Evolutionary conservation across 805 yeast species (phyloP), one percentile per base, ranked within the genome.

Genomic region (Ogataea ganodermae): DNA sequence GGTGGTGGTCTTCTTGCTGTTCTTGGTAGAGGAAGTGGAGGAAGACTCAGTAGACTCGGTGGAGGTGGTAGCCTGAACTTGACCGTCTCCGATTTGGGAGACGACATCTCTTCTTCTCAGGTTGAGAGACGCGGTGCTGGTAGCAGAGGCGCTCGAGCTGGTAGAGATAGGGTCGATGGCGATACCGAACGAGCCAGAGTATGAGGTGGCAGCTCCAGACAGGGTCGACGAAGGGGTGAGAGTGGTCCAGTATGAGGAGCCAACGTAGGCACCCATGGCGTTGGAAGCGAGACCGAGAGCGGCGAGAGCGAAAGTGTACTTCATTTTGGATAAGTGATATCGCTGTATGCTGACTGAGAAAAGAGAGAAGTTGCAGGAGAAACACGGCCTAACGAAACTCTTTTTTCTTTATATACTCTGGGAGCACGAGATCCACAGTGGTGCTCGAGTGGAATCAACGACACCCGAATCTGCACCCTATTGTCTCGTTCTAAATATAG

Each of bases 161-260:
- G 53, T 39, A 17, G 45, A 18, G 24, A 49, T 31, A 6, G 53
- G 50, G 21, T 49, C 53, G 17, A 49, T 44, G 44, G 53, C 53
- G 36, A 49, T 49, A 49, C 53, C 53, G 26, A 49, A 49, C 20
- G 53, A 41, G 70, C 65, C 35, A 78, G 50, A 73, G 45, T 79
- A 82, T 53, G 78, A 79, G 45, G 88, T 81, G 42, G 72, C 55
- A 49, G 55, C 63, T 61, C 80, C 80, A 6, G 76, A 48, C 52
- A 76, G 76, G 43, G 76, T 63, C 35, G 75, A 76, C 38, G 69
- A 39, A 52, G 91, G 89, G 27, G 88, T 82, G 67, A 84, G 73
- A 45, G 87, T 80, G 50, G 84, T 66, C 84, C 84, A 83, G 56
- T 80, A 76, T 44, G 77, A 80, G 47, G 79, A 63, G 54, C 83